phyloP scores from a whole-genome alignment of 2,329 filamentous ascomycete species.

The Colletotrichum neosansevieriae region DNA sequence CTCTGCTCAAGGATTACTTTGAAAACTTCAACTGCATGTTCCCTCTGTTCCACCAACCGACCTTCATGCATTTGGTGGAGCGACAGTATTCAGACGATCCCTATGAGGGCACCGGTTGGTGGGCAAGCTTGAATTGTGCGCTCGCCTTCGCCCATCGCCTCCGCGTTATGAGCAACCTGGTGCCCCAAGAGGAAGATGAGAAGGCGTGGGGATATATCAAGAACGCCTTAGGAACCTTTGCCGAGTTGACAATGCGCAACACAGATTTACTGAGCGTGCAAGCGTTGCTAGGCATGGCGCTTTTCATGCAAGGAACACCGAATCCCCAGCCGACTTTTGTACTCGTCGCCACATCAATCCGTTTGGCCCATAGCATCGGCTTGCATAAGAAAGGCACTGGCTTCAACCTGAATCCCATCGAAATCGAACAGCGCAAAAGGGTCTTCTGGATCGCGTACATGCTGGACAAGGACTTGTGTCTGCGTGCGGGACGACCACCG shows the following conservation, averaged over 20 bases:
- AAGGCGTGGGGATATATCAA: constrained; percentile 97
- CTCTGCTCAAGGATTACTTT: constrained; percentile 92
- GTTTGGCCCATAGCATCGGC: constrained; percentile 92
- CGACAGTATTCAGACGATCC: constrained; percentile 93
- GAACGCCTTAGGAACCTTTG: constrained; percentile 93
- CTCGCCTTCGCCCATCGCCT: constrained; percentile 93
- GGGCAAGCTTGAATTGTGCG: constrained; percentile 95
- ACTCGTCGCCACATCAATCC: constrained; percentile 89
- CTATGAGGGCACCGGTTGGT: constrained; percentile 97
- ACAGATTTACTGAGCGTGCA: constrained; percentile 96
- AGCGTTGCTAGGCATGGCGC: constrained; percentile 89
- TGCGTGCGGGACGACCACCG: constrained; percentile 70
- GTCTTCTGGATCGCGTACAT: constrained; percentile 77
- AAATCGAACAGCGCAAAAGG: constrained; percentile 86
- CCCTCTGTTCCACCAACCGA: constrained; percentile 95
- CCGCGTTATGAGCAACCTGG: constrained; percentile 94
- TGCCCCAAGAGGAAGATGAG: constrained; percentile 90
- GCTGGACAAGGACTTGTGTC: constrained; percentile 72
- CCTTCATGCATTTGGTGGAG: constrained; percentile 97
- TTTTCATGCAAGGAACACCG: constrained; percentile 95
- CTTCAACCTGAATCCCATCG: constrained; percentile 92
- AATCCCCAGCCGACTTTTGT: constrained; percentile 96
- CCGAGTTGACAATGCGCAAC: constrained; percentile 94
- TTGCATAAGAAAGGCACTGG: constrained; percentile 93
- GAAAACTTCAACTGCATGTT: constrained; percentile 99